Conservation (phyloP, 306 rosid genomes). For the Casuarina glauca region DNA sequence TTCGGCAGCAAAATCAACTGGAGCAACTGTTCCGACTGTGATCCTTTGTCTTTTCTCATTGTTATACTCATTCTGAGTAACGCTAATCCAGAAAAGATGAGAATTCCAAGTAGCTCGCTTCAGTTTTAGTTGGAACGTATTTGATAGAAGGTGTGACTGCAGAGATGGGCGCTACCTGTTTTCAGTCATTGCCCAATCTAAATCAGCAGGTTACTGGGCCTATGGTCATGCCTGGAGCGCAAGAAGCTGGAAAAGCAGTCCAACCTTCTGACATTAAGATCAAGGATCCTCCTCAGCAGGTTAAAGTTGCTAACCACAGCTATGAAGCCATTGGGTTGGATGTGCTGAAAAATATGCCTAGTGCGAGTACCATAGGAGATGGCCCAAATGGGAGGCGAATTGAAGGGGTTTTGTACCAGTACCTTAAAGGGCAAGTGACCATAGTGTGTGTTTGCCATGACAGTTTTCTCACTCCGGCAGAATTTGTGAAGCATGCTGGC, state of each 20-base stretch:
- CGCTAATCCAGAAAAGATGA: conserved; percentile 75
- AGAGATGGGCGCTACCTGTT: conserved; percentile 1
- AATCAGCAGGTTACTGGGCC: not conserved
- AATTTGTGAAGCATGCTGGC: conserved; percentile 69
- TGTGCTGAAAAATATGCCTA: conserved; percentile 44
- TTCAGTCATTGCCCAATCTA: not conserved
- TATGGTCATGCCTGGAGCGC: too few species aligned
- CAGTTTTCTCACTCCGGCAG: conserved; percentile 54
- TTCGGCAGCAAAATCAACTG: conserved; percentile 81
- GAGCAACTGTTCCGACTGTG: conserved; percentile 67
- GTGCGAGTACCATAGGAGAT: conserved; percentile 52
- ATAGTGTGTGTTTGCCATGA: conserved; percentile 80
- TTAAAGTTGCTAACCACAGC: conserved; percentile 21
- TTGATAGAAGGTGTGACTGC: conserved; percentile 7
- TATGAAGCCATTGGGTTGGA: conserved; percentile 30
- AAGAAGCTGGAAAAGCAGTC: not conserved
- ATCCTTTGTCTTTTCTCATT: conserved; percentile 81
- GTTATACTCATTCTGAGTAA: conserved; percentile 79
- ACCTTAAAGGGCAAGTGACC: conserved; percentile 40
- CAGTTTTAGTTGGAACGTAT: conserved; percentile 51
- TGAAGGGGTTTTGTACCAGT: conserved; percentile 57
- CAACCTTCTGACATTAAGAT: conserved; percentile 11
- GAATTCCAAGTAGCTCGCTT: conserved; percentile 83
- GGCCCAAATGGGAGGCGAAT: conserved; percentile 57
- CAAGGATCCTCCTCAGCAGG: conserved; percentile 35